Percentiles rank a stretch among this genome's conserved stretches.
Conservation (phyloP, 495 filamentous ascomycete species). For the Penicillium roqueforti region DNA sequence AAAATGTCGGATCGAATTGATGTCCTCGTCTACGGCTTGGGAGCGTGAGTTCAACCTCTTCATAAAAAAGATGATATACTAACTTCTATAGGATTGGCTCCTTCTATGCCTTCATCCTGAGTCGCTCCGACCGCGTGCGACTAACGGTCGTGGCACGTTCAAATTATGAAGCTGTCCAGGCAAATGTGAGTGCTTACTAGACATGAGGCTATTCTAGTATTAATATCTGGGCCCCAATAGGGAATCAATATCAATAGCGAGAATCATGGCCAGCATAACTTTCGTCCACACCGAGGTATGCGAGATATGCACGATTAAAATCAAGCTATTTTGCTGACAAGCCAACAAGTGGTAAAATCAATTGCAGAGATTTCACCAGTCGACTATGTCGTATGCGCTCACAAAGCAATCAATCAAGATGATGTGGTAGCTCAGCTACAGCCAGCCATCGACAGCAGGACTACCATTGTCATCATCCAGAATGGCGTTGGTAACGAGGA, state of each 20-base stretch:
- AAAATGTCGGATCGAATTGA: conserved; percentile 32
- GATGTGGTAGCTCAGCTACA: conserved; percentile 31
- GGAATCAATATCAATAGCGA: conserved; percentile 44
- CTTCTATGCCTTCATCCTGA: conserved; percentile 47
- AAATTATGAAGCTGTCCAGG: conserved; percentile 46
- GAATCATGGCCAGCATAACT: conserved; percentile 44
- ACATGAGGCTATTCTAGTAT: neutral
- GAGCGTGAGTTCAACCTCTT: conserved; percentile 28
- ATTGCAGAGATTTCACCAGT: conserved; percentile 33
- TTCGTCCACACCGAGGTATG: conserved; percentile 38
- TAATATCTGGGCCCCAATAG: conserved; percentile 11
- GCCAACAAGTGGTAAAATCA: conserved; percentile 36
- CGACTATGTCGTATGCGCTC: conserved; percentile 48
- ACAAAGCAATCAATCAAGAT: conserved; percentile 48
- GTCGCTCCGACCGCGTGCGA: conserved; percentile 35
- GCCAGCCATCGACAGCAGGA: conserved; percentile 32
- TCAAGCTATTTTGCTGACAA: neutral
- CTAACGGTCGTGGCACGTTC: conserved; percentile 52
- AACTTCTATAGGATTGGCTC: conserved; percentile 36
- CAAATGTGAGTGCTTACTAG: conserved; percentile 27
- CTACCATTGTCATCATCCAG: conserved; percentile 60
- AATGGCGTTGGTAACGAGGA: conserved; percentile 69
- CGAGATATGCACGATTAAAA: neutral
- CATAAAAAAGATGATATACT: neutral
- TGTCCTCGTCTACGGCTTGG: conserved; percentile 36